Percentiles rank a stretch among this genome's conserved stretches.
phyloP scores from a whole-genome alignment of 768 basidiomycete species.

The Cyclocybe cylindracea region DNA sequence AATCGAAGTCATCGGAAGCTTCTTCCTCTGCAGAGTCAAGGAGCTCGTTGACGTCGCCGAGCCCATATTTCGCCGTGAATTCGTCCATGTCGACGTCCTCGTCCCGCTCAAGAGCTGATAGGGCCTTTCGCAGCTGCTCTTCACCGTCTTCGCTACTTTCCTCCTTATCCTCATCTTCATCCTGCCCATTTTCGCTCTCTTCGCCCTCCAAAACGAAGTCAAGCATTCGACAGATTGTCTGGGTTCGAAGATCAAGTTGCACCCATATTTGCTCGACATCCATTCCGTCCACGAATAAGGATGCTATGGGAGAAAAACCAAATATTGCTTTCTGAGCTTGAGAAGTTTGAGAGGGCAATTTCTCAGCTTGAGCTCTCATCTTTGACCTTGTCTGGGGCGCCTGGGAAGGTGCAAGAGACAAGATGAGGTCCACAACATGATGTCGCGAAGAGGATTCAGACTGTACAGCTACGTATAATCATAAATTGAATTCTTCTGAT shows the following conservation, averaged over 20 bases:
- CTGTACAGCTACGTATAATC: constrained; percentile 51
- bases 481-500: constrained; percentile 3
- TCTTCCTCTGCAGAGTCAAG: constrained; percentile 23
- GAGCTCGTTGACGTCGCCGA: constrained; percentile 20
- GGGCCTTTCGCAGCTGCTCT: constrained; percentile 31
- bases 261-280: constrained; percentile 90
- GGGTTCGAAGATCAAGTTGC: constrained; percentile 83
- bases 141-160: constrained; percentile 32
- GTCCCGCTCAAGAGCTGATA: constrained; percentile 31
- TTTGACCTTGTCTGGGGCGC: constrained; percentile 80
- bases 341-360: constrained; percentile 39
- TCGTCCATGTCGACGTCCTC: constrained; percentile 35
- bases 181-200: constrained; percentile 40
- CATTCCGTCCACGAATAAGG: constrained; percentile 77
- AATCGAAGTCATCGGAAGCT: constrained; percentile 22
- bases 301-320: constrained; percentile 69
- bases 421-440: constrained; percentile 65
- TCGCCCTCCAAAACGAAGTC: constrained; percentile 63
- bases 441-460: constrained; percentile 67
- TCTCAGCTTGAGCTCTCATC: constrained; percentile 40
- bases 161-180: constrained; percentile 23
- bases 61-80: constrained; percentile 27
- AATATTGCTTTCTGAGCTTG: constrained; percentile 33
- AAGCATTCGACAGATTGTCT: constrained; percentile 68
- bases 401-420: constrained; percentile 63